Percentiles rank a stretch among this genome's conserved stretches.
Conservation (phyloP, 345 rosid species). For the Salix suchowensis region DNA sequence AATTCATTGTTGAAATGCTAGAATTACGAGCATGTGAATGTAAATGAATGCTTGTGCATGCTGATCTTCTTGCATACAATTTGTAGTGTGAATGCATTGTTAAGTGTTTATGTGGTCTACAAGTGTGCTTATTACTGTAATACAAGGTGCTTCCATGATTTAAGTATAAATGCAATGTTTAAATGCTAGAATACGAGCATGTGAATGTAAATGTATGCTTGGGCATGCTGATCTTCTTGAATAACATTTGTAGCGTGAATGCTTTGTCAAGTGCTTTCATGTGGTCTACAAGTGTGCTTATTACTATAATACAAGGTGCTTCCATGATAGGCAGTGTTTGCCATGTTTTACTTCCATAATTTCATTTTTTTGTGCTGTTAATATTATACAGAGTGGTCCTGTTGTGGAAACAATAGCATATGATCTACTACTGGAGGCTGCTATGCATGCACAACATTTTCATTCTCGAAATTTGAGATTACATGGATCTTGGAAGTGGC, state of each 20-base stretch:
- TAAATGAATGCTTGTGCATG: not conserved
- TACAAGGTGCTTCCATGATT: not conserved
- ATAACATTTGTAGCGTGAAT: not conserved
- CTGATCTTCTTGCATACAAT: not conserved
- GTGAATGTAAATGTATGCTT: not conserved
- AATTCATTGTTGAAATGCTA: not conserved
- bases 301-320: not conserved
- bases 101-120: too few relatives aligned
- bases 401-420: conserved; percentile 35
- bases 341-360: not conserved
- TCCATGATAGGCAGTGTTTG: not conserved
- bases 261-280: not conserved
- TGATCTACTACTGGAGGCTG: conserved; percentile 29
- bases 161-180: not conserved
- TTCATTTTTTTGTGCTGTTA: not conserved
- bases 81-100: too few relatives aligned
- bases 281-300: not conserved
- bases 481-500: conserved; percentile 33
- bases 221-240: not conserved
- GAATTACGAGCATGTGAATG: not conserved
- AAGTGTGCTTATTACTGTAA: too few relatives aligned
- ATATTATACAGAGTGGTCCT: conserved; percentile 20
- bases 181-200: not conserved
- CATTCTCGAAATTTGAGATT: conserved; percentile 26
- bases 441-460: conserved; percentile 31